A percentile compares a stretch with the other conserved stretches of the same genome.
Conservation (phyloP, 2,329 filamentous ascomycete genomes). For the Aspergillus arachidicola region DNA sequence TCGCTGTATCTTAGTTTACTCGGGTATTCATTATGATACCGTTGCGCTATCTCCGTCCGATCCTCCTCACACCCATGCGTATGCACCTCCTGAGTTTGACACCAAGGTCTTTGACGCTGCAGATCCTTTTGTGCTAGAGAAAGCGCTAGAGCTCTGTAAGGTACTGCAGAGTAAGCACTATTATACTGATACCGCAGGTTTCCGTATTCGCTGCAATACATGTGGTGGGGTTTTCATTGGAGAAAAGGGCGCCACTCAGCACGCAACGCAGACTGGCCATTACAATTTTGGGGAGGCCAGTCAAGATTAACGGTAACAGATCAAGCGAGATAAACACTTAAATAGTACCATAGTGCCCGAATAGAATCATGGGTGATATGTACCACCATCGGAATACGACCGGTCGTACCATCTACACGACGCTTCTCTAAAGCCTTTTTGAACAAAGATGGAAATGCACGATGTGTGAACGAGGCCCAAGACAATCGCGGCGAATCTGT, state of each 20-base stretch:
- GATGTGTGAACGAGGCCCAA: neutral
- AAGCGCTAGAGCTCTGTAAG: conserved; percentile 65
- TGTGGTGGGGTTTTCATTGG: conserved; percentile 48
- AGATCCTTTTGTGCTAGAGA: conserved; percentile 59
- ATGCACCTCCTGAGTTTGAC: conserved; percentile 73
- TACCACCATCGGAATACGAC: neutral
- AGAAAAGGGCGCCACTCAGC: conserved; percentile 50
- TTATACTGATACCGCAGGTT: conserved; percentile 82
- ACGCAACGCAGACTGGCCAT: conserved; percentile 51
- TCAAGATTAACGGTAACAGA: conserved; percentile 19
- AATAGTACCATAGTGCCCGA: neutral
- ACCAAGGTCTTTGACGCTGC: conserved; percentile 70
- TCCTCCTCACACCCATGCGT: conserved; percentile 57
- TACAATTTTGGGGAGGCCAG: conserved; percentile 53
- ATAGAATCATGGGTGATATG: neutral
- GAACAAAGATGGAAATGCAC: neutral
- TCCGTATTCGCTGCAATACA: conserved; percentile 75
- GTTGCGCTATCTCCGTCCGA: conserved; percentile 72
- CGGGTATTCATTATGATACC: conserved; percentile 90
- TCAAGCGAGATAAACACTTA: neutral
- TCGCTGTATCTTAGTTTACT: conserved; percentile 83
- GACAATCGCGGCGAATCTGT: neutral
- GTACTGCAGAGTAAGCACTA: conserved; percentile 75
- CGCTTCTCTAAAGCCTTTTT: neutral
- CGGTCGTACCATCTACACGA: neutral